A percentile compares a stretch with the other conserved stretches of the same genome.
Evolutionary conservation across 441 rosid genomes (phyloP).

Genomic region (Biscutella auriculata): DNA sequence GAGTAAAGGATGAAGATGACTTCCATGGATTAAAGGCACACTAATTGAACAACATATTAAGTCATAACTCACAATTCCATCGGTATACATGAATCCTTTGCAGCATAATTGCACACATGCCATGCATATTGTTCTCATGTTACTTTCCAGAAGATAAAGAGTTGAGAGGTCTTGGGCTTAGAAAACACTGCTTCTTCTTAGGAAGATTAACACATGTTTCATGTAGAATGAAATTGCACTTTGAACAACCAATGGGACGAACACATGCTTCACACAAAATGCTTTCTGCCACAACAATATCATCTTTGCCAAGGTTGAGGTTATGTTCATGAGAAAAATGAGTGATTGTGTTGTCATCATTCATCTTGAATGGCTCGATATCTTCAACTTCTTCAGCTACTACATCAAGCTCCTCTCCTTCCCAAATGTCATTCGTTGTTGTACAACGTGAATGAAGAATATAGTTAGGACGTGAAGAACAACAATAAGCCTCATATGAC

Average conservation of each 20-base stretch:
- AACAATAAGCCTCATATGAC: neutral
- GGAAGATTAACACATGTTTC: slow-evolving; percentile 1
- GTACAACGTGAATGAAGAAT: neutral
- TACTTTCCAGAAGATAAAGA: neutral
- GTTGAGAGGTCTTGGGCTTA: neutral
- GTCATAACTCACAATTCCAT: neutral
- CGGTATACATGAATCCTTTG: neutral
- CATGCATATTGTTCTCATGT: neutral
- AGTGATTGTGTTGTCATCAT: slow-evolving; percentile 6
- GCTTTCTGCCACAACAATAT: neutral
- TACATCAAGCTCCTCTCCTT: too few species aligned
- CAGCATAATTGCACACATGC: neutral
- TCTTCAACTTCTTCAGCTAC: slow-evolving; percentile 1
- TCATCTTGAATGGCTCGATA: neutral
- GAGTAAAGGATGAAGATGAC: too few species aligned
- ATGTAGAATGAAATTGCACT: neutral
- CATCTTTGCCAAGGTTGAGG: neutral
- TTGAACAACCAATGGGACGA: neutral
- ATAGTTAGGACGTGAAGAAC: neutral
- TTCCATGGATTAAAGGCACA: neutral
- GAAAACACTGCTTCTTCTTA: neutral
- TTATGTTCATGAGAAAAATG: slow-evolving; percentile 10
- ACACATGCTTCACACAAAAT: neutral
- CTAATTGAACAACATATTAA: neutral
- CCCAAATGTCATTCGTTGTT: neutral